Conservation (phyloP, 2,329 filamentous ascomycete species). For the Hypoxylon sp. region DNA sequence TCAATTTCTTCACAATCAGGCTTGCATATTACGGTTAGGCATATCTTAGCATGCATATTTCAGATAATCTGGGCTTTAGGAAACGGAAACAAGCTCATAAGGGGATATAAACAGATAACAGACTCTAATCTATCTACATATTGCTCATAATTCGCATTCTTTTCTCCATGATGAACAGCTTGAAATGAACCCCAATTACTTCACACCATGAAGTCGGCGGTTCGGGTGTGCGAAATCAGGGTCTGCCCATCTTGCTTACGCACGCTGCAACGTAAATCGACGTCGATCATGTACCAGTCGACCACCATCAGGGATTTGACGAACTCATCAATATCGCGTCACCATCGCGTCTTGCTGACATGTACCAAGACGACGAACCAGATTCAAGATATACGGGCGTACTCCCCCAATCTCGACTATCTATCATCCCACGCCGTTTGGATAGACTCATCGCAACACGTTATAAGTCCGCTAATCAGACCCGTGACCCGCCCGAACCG, state of each 20-base stretch:
- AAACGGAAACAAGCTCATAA: constrained; percentile 12
- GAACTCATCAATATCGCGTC: constrained; percentile 25
- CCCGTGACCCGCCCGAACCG: background rate
- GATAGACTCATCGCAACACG: constrained; percentile 3
- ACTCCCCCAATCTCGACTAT: background rate
- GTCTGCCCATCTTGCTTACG: constrained; percentile 37
- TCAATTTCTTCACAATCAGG: constrained; percentile 21
- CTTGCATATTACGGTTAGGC: constrained; percentile 33
- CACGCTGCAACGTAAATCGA: constrained; percentile 35
- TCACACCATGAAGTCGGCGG: background rate
- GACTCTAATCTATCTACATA: constrained; percentile 31
- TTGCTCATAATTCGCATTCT: constrained; percentile 5
- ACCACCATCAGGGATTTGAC: constrained; percentile 5
- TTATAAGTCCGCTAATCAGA: background rate
- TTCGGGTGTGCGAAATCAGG: constrained; percentile 12
- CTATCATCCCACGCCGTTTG: constrained; percentile 7
- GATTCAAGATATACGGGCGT: background rate
- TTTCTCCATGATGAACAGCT: background rate
- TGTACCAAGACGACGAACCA: background rate
- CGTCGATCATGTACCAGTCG: constrained; percentile 22
- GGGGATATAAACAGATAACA: constrained; percentile 28
- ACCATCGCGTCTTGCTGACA: constrained; percentile 24
- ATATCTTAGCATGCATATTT: constrained; percentile 31
- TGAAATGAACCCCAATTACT: background rate
- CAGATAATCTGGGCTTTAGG: constrained; percentile 15